Conservation (phyloP, 2,329 filamentous ascomycete species). For the Sordariomycetes sp. region DNA sequence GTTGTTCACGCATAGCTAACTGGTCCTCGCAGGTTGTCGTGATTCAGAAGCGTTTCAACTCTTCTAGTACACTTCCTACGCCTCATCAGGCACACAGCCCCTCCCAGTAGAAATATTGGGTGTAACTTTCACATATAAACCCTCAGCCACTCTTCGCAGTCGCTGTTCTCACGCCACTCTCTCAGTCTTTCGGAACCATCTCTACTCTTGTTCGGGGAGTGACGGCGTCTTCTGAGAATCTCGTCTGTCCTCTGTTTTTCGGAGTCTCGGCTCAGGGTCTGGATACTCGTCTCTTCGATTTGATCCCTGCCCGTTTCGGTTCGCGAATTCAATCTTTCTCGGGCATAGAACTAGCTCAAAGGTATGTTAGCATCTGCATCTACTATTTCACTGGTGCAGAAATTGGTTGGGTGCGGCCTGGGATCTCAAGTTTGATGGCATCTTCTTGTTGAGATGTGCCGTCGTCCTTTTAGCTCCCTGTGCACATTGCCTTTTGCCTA, state of each 20-base stretch:
- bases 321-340: too few species aligned
- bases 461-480: too few species aligned
- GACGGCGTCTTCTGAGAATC: slow-evolving; percentile 28
- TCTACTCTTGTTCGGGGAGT: slow-evolving; percentile 25
- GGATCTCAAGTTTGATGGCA: too few species aligned
- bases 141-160: background rate
- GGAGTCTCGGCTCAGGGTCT: slow-evolving; percentile 26
- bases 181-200: slow-evolving; percentile 16
- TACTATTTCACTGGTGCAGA: too few species aligned
- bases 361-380: too few species aligned
- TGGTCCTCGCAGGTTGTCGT: slow-evolving; percentile 25
- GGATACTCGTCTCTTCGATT: slow-evolving; percentile 21
- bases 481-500: too few species aligned
- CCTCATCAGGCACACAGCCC: slow-evolving; percentile 24
- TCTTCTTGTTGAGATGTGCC: too few species aligned
- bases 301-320: slow-evolving; percentile 22
- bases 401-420: too few species aligned
- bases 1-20: slow-evolving; percentile 13
- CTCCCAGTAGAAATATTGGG: background rate
- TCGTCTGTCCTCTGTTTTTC: slow-evolving; percentile 26
- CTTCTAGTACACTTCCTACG: slow-evolving; percentile 29
- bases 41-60: slow-evolving; percentile 28
- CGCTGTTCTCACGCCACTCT: background rate
- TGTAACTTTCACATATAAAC: background rate
- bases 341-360: background rate